A percentile compares a stretch with the other conserved stretches of the same genome.
These are phyloP conservation scores for Candida railenensis DNA, from an alignment of 805 yeast species.

Conservation along the genomic window DNA sequence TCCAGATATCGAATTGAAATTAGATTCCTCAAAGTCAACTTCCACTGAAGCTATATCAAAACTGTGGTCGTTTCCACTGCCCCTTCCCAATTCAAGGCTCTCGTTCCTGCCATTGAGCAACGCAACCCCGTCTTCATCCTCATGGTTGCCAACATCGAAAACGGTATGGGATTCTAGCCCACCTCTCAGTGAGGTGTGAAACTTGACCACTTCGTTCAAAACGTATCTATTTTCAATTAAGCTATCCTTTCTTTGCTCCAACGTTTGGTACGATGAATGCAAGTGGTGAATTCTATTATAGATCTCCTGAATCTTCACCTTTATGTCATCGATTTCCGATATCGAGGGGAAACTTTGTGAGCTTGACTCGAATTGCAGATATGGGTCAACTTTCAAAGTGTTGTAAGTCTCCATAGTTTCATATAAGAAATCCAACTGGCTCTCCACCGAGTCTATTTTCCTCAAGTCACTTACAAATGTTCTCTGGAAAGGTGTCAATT, in stretches of 20 bases:
- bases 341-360: slow-evolving; percentile 47
- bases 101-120: slow-evolving; percentile 21
- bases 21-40: slow-evolving; percentile 19
- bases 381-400: slow-evolving; percentile 23
- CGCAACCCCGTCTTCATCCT: slow-evolving; percentile 30
- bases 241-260: slow-evolving; percentile 22
- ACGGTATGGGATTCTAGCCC: slow-evolving; percentile 2
- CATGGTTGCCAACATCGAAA: slow-evolving; percentile 17
- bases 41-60: background rate
- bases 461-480: slow-evolving; percentile 44
- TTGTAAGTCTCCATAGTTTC: slow-evolving; percentile 29
- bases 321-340: slow-evolving; percentile 35
- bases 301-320: slow-evolving; percentile 20
- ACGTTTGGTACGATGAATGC: slow-evolving; percentile 29
- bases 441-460: slow-evolving; percentile 31
- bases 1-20: slow-evolving; percentile 35
- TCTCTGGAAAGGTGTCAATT: slow-evolving; percentile 44
- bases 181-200: slow-evolving; percentile 24
- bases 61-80: background rate
- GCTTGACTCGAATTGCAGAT: slow-evolving; percentile 44
- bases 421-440: slow-evolving; percentile 26
- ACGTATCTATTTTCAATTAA: slow-evolving; percentile 37
- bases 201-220: slow-evolving; percentile 28
- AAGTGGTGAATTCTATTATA: slow-evolving; percentile 35
- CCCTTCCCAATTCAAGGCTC: slow-evolving; percentile 19